Conservation (phyloP, 106 monocot genomes). For the Dendrobium officinale region DNA sequence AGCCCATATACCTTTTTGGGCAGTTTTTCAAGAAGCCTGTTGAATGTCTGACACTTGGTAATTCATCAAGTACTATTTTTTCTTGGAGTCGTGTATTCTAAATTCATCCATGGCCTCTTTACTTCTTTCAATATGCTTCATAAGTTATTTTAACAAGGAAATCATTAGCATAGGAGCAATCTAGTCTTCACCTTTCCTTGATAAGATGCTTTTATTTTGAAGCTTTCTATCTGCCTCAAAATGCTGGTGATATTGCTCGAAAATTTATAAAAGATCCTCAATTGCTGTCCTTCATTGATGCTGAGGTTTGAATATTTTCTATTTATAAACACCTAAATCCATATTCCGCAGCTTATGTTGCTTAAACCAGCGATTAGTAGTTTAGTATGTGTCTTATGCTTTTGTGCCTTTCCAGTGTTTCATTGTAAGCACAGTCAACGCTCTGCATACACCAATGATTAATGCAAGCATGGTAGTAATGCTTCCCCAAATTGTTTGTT, state of each 20-base stretch:
- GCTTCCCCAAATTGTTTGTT: not conserved
- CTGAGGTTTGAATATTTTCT: slow-evolving; percentile 58
- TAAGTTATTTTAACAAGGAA: not conserved
- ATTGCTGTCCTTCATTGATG: slow-evolving; percentile 91
- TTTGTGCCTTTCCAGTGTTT: slow-evolving; percentile 66
- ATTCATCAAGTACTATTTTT: slow-evolving; percentile 5
- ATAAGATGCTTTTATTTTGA: slow-evolving; percentile 21
- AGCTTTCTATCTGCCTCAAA: slow-evolving; percentile 96
- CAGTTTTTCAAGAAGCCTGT: slow-evolving; percentile 92
- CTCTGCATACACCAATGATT: slow-evolving; percentile 96
- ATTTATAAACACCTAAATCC: not conserved
- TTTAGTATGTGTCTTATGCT: not conserved
- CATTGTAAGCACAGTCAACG: slow-evolving; percentile 96
- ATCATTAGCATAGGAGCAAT: not conserved
- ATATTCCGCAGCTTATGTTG: not conserved
- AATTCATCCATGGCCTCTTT: not conserved
- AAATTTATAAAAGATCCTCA: slow-evolving; percentile 80
- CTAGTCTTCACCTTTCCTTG: not conserved
- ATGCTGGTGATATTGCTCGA: slow-evolving; percentile 91
- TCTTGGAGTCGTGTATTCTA: not conserved
- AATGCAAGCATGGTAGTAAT: slow-evolving; percentile 92
- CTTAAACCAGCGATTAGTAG: not conserved
- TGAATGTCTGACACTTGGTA: slow-evolving; percentile 95
- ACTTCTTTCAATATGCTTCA: not conserved
- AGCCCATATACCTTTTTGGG: slow-evolving; percentile 94